Evolutionary conservation across 768 basidiomycete species (phyloP).

Genomic region (Coprinopsis sp.): DNA sequence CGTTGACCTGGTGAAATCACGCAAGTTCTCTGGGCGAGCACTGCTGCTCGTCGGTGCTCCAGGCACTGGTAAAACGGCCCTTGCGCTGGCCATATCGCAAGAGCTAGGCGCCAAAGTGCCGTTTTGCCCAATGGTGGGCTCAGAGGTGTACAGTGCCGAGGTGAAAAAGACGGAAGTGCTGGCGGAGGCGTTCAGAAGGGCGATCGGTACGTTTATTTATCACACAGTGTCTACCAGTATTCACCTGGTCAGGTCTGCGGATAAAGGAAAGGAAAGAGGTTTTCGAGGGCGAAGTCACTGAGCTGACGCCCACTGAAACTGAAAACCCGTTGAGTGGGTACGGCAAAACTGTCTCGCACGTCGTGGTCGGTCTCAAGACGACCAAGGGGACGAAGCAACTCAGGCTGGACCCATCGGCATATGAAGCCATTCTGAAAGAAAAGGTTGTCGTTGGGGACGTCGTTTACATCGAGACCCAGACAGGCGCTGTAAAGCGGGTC

Average conservation of each 20-base stretch:
- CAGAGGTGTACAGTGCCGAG: conserved; percentile 93
- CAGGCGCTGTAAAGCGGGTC: conserved; percentile 96
- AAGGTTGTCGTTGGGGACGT: conserved; percentile 96
- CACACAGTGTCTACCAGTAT: neutral
- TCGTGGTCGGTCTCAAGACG: conserved; percentile 93
- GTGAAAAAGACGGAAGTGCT: conserved; percentile 99
- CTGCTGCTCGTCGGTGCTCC: conserved; percentile 91
- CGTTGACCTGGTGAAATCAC: conserved; percentile 84
- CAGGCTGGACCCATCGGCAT: conserved; percentile 89
- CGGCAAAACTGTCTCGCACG: conserved; percentile 98
- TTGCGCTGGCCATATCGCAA: conserved; percentile 92
- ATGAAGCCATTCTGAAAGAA: conserved; percentile 96
- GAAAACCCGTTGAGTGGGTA: conserved; percentile 98
- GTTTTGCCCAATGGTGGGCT: conserved; percentile 98
- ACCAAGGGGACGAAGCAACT: conserved; percentile 91
- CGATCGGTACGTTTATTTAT: conserved; percentile 67
- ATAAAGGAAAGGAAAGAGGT: conserved; percentile 99
- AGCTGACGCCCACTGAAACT: conserved; percentile 91
- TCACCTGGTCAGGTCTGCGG: conserved; percentile 61
- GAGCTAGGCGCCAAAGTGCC: conserved; percentile 94
- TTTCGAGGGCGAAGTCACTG: conserved; percentile 97
- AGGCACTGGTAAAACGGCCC: conserved; percentile 96
- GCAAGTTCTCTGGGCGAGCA: conserved; percentile 91
- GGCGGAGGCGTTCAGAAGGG: conserved; percentile 89
- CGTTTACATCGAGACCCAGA: conserved; percentile 90